Percentiles rank a stretch among this genome's conserved stretches.
Conservation (phyloP, 1,284 basidiomycete species). For the Cystobasidium sp. region DNA sequence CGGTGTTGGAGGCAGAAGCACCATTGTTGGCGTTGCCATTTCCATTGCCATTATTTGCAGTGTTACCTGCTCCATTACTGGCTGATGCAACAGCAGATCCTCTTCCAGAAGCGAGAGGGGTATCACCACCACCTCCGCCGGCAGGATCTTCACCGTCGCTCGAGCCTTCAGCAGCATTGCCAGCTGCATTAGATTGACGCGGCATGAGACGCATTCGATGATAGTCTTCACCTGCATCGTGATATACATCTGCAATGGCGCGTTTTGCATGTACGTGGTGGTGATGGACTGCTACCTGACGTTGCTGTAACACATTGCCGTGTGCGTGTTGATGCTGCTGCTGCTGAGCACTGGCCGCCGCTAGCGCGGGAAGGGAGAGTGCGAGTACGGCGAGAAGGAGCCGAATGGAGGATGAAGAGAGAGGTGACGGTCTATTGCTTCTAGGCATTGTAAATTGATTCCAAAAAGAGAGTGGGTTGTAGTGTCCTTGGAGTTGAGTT, state of each 20-base stretch:
- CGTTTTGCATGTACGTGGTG: slow-evolving; percentile 5
- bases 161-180: neutral
- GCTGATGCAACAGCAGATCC: neutral
- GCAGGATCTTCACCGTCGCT: slow-evolving; percentile 1
- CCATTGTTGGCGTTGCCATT: neutral
- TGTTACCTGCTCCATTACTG: neutral
- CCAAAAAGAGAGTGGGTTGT: neutral
- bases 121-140: neutral
- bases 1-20: neutral
- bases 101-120: neutral
- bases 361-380: slow-evolving; percentile 1
- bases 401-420: neutral
- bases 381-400: slow-evolving; percentile 15
- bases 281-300: neutral
- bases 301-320: neutral
- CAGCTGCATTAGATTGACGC: slow-evolving; percentile 12
- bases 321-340: neutral
- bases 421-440: neutral
- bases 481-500: too few relatives aligned
- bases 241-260: neutral
- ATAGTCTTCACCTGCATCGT: slow-evolving; percentile 1
- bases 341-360: neutral
- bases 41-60: neutral
- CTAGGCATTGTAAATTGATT: neutral
- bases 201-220: slow-evolving; percentile 27